phyloP scores from a whole-genome alignment of 257 asterid species.

The Capsicum rhomboideum region DNA sequence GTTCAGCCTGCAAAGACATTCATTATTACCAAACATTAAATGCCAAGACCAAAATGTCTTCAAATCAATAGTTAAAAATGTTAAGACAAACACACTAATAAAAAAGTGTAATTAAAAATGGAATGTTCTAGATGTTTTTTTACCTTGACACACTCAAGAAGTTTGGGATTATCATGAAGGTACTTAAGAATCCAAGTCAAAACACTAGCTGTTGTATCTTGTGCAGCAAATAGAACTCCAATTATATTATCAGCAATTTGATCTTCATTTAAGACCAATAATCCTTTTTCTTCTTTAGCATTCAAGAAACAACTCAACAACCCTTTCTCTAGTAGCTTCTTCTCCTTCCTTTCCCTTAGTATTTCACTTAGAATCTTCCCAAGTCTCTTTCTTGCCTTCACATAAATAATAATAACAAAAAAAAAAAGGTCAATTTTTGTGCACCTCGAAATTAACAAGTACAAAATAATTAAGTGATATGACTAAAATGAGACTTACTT shows the following conservation, averaged over 20 bases:
- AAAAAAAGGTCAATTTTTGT: neutral
- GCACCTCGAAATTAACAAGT: neutral
- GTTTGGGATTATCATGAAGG: constrained; percentile 54
- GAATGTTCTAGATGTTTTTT: neutral
- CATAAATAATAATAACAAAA: neutral
- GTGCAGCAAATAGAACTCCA: constrained; percentile 86
- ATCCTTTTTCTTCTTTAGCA: constrained; percentile 34
- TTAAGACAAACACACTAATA: neutral
- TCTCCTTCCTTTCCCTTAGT: constrained; percentile 47
- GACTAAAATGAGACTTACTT: constrained; percentile 25
- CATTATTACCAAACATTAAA: neutral
- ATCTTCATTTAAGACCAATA: constrained; percentile 35
- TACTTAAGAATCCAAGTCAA: constrained; percentile 80
- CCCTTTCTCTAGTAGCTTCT: constrained; percentile 28
- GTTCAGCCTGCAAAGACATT: constrained; percentile 51
- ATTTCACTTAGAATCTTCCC: constrained; percentile 41
- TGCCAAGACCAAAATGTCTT: neutral
- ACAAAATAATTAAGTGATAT: neutral
- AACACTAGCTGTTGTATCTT: constrained; percentile 80
- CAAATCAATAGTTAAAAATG: neutral
- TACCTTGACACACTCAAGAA: constrained; percentile 60
- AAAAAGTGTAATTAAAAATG: neutral
- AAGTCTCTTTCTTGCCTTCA: constrained; percentile 76
- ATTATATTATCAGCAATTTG: constrained; percentile 77
- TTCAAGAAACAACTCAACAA: constrained; percentile 46